Base-by-base conservation (phyloP, 768 basidiomycete species). In the Amanita brunnescens region DNA sequence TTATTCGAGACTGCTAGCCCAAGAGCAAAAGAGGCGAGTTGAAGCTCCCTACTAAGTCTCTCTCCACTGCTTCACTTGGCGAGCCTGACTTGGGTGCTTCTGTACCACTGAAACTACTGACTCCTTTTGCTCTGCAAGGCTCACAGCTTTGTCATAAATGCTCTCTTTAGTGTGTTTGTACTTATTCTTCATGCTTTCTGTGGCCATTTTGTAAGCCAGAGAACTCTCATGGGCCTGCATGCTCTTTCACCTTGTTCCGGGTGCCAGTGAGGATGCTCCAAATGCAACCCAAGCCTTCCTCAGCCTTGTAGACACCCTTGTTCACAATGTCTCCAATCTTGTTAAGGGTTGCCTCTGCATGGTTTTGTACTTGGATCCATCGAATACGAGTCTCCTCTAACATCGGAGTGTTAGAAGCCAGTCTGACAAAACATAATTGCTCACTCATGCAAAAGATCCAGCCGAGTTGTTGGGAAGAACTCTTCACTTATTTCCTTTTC, bases 361-460 rank as follows among this genome's bases (percentile, higher is more conserved):
- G 71, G 52, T 66, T 76, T 40, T 76, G 71, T 3, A 79, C 68
- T 65, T 90, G 81, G 35, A 89, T 77, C 78, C 84, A 93, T 49
- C 82, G 83, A 58, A 91, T 81, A 33, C 87, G 84, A 1, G 78
- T 78, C 66, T 90, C 85, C 70, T 88, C 82, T 86, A 61, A 45
- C 1, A 20, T 53, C 14, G 50, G 20, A 14, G 21, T 6, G 6
- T 35, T 26, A 35, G 21, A 14, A n/a, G 37, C 26, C 6, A 18
- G n/a, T 23, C 2, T 23, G 2, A 10, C 24, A 8, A 48, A 37
- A 38, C 7, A 24, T 24, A 3, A 24, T 45, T 42, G 39, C 72
- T 34, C 59, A 12, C 50, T 51, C 21, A 86, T 86, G 88, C 30
- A 98, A 75, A 16, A 96, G 77, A n/a, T 83, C 83, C 0, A 88